phyloP scores from a whole-genome alignment of 176 grass and related monocot genomes.

The Poa annua region DNA sequence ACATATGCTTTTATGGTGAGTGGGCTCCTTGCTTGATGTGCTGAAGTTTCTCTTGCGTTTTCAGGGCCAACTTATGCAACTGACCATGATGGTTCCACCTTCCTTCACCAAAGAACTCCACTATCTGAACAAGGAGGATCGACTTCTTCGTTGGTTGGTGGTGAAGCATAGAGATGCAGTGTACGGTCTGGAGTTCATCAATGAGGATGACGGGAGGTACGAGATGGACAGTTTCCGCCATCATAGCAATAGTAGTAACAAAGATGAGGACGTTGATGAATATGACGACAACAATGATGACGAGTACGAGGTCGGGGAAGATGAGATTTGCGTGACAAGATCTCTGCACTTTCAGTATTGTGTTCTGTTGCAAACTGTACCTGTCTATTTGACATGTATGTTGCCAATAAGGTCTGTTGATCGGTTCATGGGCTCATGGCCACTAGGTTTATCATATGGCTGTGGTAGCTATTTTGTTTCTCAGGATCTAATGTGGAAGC shows the following conservation, averaged over 20 bases:
- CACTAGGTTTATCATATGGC: background rate
- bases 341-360: constrained; percentile 15
- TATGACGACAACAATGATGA: constrained; percentile 5
- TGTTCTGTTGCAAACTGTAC: background rate
- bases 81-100: constrained; percentile 94
- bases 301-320: constrained; percentile 22
- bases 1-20: background rate
- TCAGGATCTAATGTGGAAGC: background rate
- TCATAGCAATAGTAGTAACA: background rate
- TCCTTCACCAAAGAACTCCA: constrained; percentile 80
- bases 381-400: constrained; percentile 24
- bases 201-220: constrained; percentile 55
- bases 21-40: background rate
- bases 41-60: constrained; percentile 23
- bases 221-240: constrained; percentile 47
- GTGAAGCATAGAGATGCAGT: constrained; percentile 86
- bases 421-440: background rate
- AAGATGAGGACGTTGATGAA: constrained; percentile 30
- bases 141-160: constrained; percentile 79
- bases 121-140: constrained; percentile 95
- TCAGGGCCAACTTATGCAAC: constrained; percentile 93
- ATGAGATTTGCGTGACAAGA: constrained; percentile 37
- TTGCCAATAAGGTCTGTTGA: constrained; percentile 25
- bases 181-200: constrained; percentile 81
- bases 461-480: background rate